Evolutionary conservation across 2,329 filamentous ascomycete species (phyloP).

Genomic region (Alternaria conjuncta): DNA sequence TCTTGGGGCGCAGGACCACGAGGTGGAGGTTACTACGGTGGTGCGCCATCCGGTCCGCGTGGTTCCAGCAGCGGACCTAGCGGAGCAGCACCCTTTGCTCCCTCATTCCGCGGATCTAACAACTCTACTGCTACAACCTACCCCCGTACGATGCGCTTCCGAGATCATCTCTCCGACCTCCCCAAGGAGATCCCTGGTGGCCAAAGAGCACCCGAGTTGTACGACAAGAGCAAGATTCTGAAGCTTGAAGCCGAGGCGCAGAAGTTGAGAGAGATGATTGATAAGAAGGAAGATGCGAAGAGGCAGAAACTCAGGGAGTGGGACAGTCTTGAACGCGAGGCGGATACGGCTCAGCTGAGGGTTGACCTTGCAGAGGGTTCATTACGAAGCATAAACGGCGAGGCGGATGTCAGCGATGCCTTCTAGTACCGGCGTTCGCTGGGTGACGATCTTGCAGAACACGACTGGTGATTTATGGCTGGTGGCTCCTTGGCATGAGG

Average conservation of each 20-base stretch:
- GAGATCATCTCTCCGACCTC: constrained; percentile 51
- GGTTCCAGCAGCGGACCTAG: constrained; percentile 33
- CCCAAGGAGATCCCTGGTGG: constrained; percentile 55
- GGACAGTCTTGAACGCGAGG: constrained; percentile 54
- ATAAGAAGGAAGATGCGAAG: constrained; percentile 55
- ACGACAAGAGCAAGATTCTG: constrained; percentile 52
- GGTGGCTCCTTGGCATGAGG: neutral
- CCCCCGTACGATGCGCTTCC: constrained; percentile 56
- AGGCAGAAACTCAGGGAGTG: constrained; percentile 54
- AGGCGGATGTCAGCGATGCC: constrained; percentile 48
- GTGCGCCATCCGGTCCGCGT: constrained; percentile 45
- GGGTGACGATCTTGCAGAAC: neutral
- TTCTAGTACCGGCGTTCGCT: constrained; percentile 31
- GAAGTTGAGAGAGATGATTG: constrained; percentile 53
- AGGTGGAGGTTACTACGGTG: constrained; percentile 37
- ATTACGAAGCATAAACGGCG: constrained; percentile 51
- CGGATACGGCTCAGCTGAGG: constrained; percentile 52
- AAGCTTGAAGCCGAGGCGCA: constrained; percentile 57
- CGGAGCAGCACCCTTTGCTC: constrained; percentile 39
- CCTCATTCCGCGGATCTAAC: constrained; percentile 51
- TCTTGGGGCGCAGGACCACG: constrained; percentile 44
- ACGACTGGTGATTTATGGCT: neutral
- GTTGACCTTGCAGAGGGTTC: constrained; percentile 56
- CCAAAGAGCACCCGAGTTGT: constrained; percentile 50
- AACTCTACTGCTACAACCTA: constrained; percentile 55